A percentile compares a stretch with the other conserved stretches of the same genome.
These are phyloP conservation scores for Ceriops decandra DNA, from an alignment of 345 rosid species.

Conservation along the genomic window DNA sequence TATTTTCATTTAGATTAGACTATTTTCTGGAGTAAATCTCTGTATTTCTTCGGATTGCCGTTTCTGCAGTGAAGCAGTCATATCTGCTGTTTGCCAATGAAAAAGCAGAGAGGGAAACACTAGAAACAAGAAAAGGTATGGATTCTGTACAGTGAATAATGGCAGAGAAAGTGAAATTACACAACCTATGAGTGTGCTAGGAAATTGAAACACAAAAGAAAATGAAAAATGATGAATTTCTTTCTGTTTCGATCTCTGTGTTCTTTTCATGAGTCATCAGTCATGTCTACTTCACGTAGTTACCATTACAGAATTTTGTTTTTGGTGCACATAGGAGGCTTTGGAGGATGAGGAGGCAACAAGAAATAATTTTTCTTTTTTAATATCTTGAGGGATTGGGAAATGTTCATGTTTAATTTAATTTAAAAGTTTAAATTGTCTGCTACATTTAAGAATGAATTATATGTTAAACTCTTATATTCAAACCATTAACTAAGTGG, in stretches of 20 bases:
- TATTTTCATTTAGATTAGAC: no score
- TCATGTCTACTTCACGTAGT: no score
- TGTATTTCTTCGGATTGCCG: constrained; percentile 25
- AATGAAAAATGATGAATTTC: not conserved
- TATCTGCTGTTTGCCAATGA: constrained; percentile 5
- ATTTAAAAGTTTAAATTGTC: no score
- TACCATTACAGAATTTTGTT: no score
- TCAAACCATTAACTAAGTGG: no score
- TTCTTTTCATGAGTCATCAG: not conserved
- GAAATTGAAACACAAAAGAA: constrained; percentile 1
- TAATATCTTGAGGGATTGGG: no score
- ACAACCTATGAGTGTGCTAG: constrained; percentile 5
- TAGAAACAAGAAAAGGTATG: not conserved
- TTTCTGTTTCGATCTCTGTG: not conserved
- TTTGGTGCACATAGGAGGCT: no score
- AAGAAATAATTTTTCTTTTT: no score
- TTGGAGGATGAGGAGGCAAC: no score
- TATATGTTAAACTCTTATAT: no score
- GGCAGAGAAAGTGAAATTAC: constrained; percentile 21
- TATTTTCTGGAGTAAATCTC: not conserved
- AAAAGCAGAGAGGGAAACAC: constrained; percentile 3
- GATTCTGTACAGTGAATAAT: constrained; percentile 11
- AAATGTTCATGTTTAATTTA: no score
- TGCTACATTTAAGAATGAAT: no score
- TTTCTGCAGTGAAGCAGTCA: constrained; percentile 7